phyloP scores from a whole-genome alignment of 345 rosid genomes.

The Syzygium oleosum region DNA sequence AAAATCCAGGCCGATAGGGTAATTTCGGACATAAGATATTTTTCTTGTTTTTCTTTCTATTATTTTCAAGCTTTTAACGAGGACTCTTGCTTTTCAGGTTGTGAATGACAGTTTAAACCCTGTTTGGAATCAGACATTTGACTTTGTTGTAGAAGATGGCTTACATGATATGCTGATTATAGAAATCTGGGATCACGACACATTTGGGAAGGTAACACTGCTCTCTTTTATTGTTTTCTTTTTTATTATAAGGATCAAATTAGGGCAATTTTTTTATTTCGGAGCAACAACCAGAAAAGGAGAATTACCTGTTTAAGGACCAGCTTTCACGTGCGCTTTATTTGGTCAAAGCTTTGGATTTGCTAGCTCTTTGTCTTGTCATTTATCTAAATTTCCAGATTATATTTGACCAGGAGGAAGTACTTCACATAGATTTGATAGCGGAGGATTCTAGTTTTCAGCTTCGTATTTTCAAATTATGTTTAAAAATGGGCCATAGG shows the following conservation, averaged over 20 bases:
- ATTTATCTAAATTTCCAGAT: not conserved
- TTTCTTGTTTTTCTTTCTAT: not conserved
- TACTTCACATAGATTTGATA: not conserved
- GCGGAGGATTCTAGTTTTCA: not conserved
- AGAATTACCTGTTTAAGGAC: not conserved
- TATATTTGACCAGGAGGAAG: not conserved
- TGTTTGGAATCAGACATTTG: conserved; percentile 97
- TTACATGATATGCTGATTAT: conserved; percentile 91
- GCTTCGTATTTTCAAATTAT: not conserved
- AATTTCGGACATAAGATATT: not conserved
- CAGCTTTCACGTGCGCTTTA: not conserved
- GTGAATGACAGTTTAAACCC: conserved; percentile 89
- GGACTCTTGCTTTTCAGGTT: conserved; percentile 37
- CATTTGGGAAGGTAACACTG: conserved; percentile 85
- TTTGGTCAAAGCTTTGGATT: not conserved
- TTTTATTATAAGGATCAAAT: not conserved
- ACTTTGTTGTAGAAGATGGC: conserved; percentile 96
- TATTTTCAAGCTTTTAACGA: not conserved
- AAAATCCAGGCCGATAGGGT: not conserved
- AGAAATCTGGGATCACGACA: conserved; percentile 95
- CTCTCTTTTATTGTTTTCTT: not conserved
- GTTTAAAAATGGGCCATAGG: not conserved
- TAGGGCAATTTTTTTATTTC: not conserved
- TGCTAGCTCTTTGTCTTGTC: not conserved
- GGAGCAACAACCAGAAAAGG: not conserved